Evolutionary conservation across 176 grass and related monocot genomes (phyloP).

Genomic region (Saccharum officinarum): DNA sequence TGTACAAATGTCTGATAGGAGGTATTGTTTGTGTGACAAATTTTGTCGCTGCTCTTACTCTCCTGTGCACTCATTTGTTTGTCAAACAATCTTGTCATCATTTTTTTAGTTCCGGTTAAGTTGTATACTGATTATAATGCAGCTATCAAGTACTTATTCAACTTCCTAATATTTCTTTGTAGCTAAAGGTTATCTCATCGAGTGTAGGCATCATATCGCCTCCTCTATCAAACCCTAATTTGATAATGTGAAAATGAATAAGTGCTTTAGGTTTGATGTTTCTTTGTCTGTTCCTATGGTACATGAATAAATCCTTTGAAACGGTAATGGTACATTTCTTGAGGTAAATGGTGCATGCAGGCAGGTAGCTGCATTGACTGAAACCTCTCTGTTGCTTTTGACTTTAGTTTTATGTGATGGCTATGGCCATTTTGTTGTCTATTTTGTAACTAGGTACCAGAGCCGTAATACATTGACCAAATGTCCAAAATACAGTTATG

Average conservation of each 20-base stretch:
- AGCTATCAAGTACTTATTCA: background rate
- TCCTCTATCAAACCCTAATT: background rate
- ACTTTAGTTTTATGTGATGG: background rate
- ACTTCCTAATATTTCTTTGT: background rate
- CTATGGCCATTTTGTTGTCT: background rate
- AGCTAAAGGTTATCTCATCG: background rate
- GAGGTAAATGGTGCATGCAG: background rate
- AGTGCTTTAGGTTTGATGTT: background rate
- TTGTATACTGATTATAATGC: background rate
- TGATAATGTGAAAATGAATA: background rate
- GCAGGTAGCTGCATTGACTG: background rate
- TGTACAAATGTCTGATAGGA: conserved; percentile 48
- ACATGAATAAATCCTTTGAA: background rate
- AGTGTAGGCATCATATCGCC: background rate
- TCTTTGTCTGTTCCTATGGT: background rate
- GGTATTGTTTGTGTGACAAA: conserved; percentile 33
- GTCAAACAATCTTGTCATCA: background rate
- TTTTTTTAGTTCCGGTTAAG: background rate
- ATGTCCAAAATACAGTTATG: background rate
- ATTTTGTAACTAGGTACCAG: background rate
- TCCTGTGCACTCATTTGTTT: background rate
- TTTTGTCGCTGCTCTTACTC: background rate
- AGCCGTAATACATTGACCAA: background rate
- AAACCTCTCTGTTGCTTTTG: background rate
- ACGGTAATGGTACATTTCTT: background rate